Evolutionary conservation across 441 rosid genomes (phyloP), one percentile per base, ranked within the genome.

Genomic region (Rhodomyrtus psidioides): DNA sequence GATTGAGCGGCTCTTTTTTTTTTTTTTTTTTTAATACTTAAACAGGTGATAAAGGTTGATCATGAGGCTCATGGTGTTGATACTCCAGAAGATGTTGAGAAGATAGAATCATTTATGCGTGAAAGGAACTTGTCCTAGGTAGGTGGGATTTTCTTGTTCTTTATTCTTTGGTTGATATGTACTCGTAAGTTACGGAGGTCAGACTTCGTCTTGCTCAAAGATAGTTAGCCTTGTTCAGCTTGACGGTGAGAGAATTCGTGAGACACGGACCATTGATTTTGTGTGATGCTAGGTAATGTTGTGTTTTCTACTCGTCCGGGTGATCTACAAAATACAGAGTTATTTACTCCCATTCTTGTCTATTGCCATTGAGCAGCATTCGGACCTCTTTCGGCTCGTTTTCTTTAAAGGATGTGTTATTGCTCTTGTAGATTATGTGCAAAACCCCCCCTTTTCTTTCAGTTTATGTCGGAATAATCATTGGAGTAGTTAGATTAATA

Each of bases 61-160:
- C 97, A 97, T 55, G 98, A 95, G 83, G 98, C 96, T 81, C 98
- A 94, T 79, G 98, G 99, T 59, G 97, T 96, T 58, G 99, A 97
- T 90, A 74, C 89, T 82, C 97, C 95, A 0, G 97, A 97, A 74
- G 98, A 94, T 82, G 95, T 95, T 19, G 94, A 89, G 82, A 96
- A 96, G 91, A 91, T 95, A 7, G 98, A 97, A 91, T 89, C 94
- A 62, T 89, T 90, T 76, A 95, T 97, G 93, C 92, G 87, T 19
- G 93, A 92, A 82, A 86, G 65, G n/a, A 91, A 94, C 84, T 30
- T 85, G 51, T 85, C 87, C 65, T 85, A 81, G 87, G 23, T 30
- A 16, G 42, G 75, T 30, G 44, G 24, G 34, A 62, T 62, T 16
- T 62, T 30, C 75, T 62, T 62, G 2, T 15, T 27, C 7, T 15